A percentile compares a stretch with the other conserved stretches of the same genome.
Conservation (phyloP, 805 yeast species). For the Metschnikowia kunwiensis region DNA sequence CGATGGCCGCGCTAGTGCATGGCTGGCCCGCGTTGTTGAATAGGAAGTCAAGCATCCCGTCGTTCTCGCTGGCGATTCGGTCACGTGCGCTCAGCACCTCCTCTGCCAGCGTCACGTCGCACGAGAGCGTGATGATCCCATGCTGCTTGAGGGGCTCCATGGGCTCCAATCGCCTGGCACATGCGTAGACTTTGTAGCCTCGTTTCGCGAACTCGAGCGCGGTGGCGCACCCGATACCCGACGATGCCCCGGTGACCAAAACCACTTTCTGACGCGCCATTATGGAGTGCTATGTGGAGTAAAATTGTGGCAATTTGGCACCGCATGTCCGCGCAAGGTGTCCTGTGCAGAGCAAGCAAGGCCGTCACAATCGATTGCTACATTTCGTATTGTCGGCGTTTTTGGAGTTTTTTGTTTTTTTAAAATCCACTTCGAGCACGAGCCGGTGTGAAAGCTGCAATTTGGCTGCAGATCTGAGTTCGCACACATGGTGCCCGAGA, state of each 20-base stretch:
- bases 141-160: slow-evolving; percentile 49
- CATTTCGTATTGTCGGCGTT: too few species aligned
- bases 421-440: too few species aligned
- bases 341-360: too few species aligned
- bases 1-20: slow-evolving; percentile 67
- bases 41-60: slow-evolving; percentile 52
- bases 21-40: slow-evolving; percentile 77
- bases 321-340: too few species aligned
- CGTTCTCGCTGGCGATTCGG: slow-evolving; percentile 41
- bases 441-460: too few species aligned
- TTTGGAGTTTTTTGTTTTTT: too few species aligned
- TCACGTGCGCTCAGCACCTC: slow-evolving; percentile 46
- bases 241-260: slow-evolving; percentile 57
- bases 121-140: slow-evolving; percentile 43
- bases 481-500: too few species aligned
- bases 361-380: too few species aligned
- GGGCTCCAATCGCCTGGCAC: slow-evolving; percentile 63
- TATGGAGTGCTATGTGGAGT: too few species aligned
- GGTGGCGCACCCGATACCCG: slow-evolving; percentile 53
- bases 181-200: slow-evolving; percentile 63
- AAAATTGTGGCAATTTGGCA: too few species aligned
- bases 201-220: slow-evolving; percentile 45
- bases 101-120: slow-evolving; percentile 56
- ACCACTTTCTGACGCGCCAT: slow-evolving; percentile 37
- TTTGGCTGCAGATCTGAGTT: too few species aligned